Base-by-base conservation (phyloP, 2,329 filamentous ascomycete genomes). In the Fusarium brachygibbosum region DNA sequence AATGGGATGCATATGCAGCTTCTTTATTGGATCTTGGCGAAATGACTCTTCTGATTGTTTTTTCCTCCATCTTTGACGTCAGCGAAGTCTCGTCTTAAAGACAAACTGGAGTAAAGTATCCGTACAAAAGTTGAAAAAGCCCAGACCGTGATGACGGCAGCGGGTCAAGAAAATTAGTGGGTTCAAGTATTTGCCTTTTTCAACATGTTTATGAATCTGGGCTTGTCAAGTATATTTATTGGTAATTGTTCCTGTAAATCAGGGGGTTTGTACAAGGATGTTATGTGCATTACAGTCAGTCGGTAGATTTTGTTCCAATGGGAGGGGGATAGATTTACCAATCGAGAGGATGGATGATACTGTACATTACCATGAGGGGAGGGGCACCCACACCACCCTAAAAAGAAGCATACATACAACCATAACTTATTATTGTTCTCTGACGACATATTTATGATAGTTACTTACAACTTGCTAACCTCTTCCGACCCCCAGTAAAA, bases 401-500 rank as follows among this genome's bases (percentile, higher is more conserved):
- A 51, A 55, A 66, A 62, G n/a, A 66, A 66, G 63, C 63, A 67
- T 53, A 63, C 14, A 34, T 38, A 55, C 41, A 58, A 51, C 55
- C 35, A 50, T 53, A 46, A 44, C 28, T 31, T 28, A 21, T 12
- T 25, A 6, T 6, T 25, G n/a, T 6, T 25, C 23, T 25, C 23
- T 25, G 23, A 25, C 23, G 23, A 25, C 23, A 25, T 6, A 25
- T 25, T 25, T 25, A 25, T 25, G 23, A n/a, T n/a, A n/a, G n/a
- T n/a, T n/a, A n/a, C n/a, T 25, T 45, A 57, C 62, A 63, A 29
- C 40, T 55, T 31, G 17, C 58, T 54, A 21, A 69, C 70, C 29
- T 71, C 61, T 35, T 78, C 75, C 1, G 67, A 76, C 0, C 81
- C 80, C 86, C 86, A 88, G 64, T 87, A 88, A 70, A 85, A 88